Evolutionary conservation across 345 rosid species (phyloP).

Genomic region (Syzygium oleosum): DNA sequence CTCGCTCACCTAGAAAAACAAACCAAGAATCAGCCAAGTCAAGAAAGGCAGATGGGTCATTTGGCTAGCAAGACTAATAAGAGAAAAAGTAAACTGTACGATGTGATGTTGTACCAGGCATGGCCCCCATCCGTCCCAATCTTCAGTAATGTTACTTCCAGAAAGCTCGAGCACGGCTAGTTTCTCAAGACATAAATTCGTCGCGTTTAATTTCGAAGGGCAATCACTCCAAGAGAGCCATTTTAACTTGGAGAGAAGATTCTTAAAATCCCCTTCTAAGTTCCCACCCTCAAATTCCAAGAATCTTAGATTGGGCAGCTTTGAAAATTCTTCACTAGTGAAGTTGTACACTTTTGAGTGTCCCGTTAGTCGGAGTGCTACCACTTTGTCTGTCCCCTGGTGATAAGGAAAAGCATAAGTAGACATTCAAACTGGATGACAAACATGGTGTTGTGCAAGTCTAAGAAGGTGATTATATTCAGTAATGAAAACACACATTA

Average conservation of each 20-base stretch:
- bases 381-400: not conserved
- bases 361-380: not conserved
- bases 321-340: not conserved
- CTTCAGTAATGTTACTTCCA: not conserved
- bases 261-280: not conserved
- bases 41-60: not conserved
- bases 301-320: not conserved
- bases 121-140: not conserved
- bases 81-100: not conserved
- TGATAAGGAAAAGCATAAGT: not conserved
- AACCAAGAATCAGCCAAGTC: not conserved
- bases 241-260: not conserved
- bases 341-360: not conserved
- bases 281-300: not conserved
- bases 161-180: not conserved
- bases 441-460: not conserved
- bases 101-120: not conserved
- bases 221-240: conserved; percentile 1
- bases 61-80: not conserved
- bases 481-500: not conserved
- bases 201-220: not conserved
- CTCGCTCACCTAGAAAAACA: not conserved
- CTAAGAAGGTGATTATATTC: not conserved
- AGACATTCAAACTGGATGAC: not conserved
- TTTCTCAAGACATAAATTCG: not conserved